phyloP scores from a whole-genome alignment of 1,139 yeast genomes.

The Saccharomyces hybrid region DNA sequence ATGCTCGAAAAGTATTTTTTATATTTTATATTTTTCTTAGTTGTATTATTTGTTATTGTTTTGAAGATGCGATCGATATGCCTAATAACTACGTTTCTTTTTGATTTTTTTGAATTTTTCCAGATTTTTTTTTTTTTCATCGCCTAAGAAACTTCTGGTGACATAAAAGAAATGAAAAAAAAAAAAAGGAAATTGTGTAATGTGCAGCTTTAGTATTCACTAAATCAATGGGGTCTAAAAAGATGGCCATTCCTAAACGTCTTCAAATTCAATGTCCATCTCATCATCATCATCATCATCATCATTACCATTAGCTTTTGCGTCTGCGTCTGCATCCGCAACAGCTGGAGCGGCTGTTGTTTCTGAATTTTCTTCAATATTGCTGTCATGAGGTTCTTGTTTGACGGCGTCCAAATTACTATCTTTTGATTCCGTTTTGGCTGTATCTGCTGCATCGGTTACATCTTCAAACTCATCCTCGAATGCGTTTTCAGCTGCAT shows the following conservation, averaged over 20 bases:
- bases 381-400: slow-evolving; percentile 13
- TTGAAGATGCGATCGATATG: background rate
- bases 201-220: background rate
- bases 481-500: slow-evolving; percentile 41
- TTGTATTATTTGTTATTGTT: background rate
- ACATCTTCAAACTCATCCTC: slow-evolving; percentile 38
- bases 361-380: slow-evolving; percentile 11
- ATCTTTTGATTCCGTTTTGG: slow-evolving; percentile 1
- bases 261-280: slow-evolving; percentile 32
- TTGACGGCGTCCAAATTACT: background rate
- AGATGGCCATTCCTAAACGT: slow-evolving; percentile 17
- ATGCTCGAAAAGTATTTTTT: background rate
- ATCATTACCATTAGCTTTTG: slow-evolving; percentile 38
- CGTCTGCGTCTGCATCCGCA: slow-evolving; percentile 20
- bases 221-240: background rate
- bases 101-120: background rate
- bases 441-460: slow-evolving; percentile 7
- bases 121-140: background rate
- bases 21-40: background rate
- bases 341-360: background rate
- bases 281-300: slow-evolving; percentile 23
- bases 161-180: background rate
- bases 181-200: background rate
- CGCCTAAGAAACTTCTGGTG: background rate
- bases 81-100: background rate